A percentile compares a stretch with the other conserved stretches of the same genome.
Conservation (phyloP, 116 monocot species). For the Trichopus zeylanicus region DNA sequence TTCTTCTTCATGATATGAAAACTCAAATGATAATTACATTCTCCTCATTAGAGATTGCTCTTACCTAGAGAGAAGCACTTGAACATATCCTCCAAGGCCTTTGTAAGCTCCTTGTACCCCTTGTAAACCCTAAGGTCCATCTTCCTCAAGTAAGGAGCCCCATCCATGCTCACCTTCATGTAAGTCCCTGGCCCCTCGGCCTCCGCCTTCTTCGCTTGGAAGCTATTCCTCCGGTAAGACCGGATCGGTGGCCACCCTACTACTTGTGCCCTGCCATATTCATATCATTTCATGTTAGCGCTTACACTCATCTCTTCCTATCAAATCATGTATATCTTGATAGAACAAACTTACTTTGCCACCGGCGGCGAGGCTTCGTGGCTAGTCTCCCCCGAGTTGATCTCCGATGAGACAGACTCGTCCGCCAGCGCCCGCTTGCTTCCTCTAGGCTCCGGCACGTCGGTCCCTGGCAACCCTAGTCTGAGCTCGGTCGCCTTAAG, state of each 20-base stretch:
- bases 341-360: constrained; percentile 23
- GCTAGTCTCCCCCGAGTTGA: not conserved
- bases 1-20: not conserved
- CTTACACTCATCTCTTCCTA: too few relatives aligned
- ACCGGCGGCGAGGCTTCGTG: not conserved
- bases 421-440: constrained; percentile 11
- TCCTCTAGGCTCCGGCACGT: not conserved
- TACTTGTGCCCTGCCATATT: constrained; percentile 31
- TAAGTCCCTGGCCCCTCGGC: constrained; percentile 9
- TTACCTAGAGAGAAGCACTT: constrained; percentile 26
- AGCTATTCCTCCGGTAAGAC: constrained; percentile 31
- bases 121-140: constrained; percentile 32
- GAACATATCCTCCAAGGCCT: constrained; percentile 38
- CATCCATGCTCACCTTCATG: constrained; percentile 50
- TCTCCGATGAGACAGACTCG: not conserved
- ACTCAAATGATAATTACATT: not conserved
- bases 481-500: constrained; percentile 41
- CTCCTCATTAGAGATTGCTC: not conserved
- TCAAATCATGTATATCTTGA: not conserved
- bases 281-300: too few relatives aligned
- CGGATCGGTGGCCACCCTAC: constrained; percentile 50
- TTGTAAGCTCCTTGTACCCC: constrained; percentile 33
- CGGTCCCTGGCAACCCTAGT: constrained; percentile 37
- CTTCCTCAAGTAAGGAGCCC: constrained; percentile 38
- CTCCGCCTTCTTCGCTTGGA: constrained; percentile 22